A percentile compares a stretch with the other conserved stretches of the same genome.
Conservation (phyloP, 1,284 basidiomycete genomes). For the Moesziomyces globuligerus region DNA sequence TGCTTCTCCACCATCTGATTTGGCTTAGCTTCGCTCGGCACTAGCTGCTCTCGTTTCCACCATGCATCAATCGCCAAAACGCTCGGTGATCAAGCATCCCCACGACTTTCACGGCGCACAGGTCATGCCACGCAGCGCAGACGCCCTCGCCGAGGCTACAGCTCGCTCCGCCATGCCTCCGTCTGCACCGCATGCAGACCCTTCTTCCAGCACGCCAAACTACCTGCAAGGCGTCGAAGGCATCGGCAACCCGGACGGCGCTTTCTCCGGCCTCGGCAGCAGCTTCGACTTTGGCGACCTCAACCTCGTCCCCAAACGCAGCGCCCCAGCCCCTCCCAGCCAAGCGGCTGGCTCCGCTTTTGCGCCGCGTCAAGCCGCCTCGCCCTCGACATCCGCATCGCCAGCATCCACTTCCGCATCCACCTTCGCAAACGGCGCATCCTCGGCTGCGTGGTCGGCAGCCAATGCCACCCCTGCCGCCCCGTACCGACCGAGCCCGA, state of each 20-base stretch:
- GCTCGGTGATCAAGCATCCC: constrained; percentile 60
- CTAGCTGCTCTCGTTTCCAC: neutral
- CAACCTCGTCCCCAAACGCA: constrained; percentile 57
- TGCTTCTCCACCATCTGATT: no score
- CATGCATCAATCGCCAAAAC: constrained; percentile 53
- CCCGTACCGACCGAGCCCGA: constrained; percentile 39
- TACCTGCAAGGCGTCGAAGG: constrained; percentile 38
- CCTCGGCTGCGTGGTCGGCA: constrained; percentile 25
- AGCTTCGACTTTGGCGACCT: constrained; percentile 44
- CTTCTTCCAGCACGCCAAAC: constrained; percentile 30
- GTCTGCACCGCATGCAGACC: constrained; percentile 8
- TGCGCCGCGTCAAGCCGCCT: neutral
- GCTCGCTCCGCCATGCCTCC: constrained; percentile 7
- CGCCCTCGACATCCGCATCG: neutral
- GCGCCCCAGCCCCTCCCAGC: constrained; percentile 54
- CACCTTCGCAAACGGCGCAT: constrained; percentile 20
- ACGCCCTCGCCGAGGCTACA: constrained; percentile 38
- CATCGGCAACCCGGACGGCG: constrained; percentile 27
- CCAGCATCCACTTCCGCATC: constrained; percentile 10
- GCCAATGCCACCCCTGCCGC: constrained; percentile 3
- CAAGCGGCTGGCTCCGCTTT: constrained; percentile 13
- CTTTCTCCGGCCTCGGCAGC: constrained; percentile 26
- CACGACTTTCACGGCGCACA: constrained; percentile 60
- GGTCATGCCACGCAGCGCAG: constrained; percentile 43
- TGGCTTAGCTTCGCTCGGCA: neutral